These are phyloP conservation scores for Tagetes erecta DNA, from an alignment of 129 eudicot genomes.

Conservation along the genomic window DNA sequence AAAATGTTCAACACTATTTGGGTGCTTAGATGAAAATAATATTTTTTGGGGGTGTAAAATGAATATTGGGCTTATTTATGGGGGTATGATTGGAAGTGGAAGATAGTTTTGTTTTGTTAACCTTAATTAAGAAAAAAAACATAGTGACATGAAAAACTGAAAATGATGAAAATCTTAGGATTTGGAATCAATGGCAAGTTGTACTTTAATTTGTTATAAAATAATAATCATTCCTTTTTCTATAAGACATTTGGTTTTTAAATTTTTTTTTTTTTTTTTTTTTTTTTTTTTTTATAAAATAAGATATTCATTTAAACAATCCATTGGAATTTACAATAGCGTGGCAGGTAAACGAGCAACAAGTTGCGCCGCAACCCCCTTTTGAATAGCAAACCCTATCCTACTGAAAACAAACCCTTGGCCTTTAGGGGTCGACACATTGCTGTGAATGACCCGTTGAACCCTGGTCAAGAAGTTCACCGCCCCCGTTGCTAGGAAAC, in stretches of 20 bases:
- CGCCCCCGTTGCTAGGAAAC: too few relatives aligned
- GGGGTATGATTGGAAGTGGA: slow-evolving; percentile 20
- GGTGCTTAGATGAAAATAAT: slow-evolving; percentile 38
- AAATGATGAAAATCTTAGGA: slow-evolving; percentile 18
- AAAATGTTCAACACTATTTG: slow-evolving; percentile 52
- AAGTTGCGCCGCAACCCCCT: too few relatives aligned
- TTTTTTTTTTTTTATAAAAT: too few relatives aligned
- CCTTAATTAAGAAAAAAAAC: not conserved
- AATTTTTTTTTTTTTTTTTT: slow-evolving; percentile 5
- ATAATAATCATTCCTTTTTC: slow-evolving; percentile 35
- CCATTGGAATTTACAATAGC: too few relatives aligned
- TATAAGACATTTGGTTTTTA: slow-evolving; percentile 7
- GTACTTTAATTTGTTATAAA: slow-evolving; percentile 30
- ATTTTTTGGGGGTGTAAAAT: slow-evolving; percentile 28
- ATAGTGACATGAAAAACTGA: slow-evolving; percentile 9
- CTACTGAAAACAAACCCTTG: too few relatives aligned
- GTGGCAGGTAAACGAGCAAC: too few relatives aligned
- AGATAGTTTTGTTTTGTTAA: slow-evolving; percentile 12
- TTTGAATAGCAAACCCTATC: too few relatives aligned
- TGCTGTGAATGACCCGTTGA: too few relatives aligned
- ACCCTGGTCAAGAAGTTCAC: too few relatives aligned
- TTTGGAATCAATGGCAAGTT: slow-evolving; percentile 41
- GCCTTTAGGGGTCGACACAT: too few relatives aligned
- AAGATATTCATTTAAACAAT: too few relatives aligned
- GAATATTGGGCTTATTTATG: slow-evolving; percentile 28